Percentiles rank a stretch among this genome's conserved stretches.
Evolutionary conservation across 2,329 filamentous ascomycete species (phyloP).

Genomic region (Sclerotinia borealis): DNA sequence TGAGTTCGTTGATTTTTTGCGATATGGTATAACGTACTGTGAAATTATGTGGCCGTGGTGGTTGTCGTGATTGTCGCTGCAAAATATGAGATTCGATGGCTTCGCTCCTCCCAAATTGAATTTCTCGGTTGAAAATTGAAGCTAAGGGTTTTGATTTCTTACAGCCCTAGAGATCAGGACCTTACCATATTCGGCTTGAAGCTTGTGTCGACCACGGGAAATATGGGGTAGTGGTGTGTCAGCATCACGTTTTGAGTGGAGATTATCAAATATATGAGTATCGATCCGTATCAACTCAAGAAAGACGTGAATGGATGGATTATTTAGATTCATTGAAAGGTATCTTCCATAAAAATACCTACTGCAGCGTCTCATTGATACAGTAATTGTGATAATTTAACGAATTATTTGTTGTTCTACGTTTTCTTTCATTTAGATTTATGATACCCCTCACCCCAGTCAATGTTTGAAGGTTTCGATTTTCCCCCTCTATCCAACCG

Average conservation of each 20-base stretch:
- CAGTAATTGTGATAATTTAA: not conserved
- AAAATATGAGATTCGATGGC: constrained; percentile 16
- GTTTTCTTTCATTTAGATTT: not conserved
- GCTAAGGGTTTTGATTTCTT: constrained; percentile 12
- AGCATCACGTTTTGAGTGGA: not conserved
- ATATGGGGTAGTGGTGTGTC: not conserved
- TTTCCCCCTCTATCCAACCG: not conserved
- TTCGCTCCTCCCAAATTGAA: constrained; percentile 10
- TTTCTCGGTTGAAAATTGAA: constrained; percentile 13
- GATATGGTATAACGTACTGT: constrained; percentile 40
- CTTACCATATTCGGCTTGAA: constrained; percentile 11
- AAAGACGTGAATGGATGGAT: not conserved
- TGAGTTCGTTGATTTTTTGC: constrained; percentile 21
- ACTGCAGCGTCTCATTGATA: not conserved
- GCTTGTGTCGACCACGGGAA: not conserved
- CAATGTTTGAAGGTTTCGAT: not conserved
- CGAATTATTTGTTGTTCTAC: not conserved
- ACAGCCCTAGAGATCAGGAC: constrained; percentile 10
- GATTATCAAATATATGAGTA: not conserved
- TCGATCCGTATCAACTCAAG: not conserved
- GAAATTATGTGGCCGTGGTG: constrained; percentile 37
- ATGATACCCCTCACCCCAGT: not conserved
- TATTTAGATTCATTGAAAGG: not conserved
- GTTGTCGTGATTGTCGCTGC: constrained; percentile 37
- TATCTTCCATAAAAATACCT: not conserved